Base-by-base conservation (phyloP, 495 filamentous ascomycete species). In the Annulohypoxylon stygium region DNA sequence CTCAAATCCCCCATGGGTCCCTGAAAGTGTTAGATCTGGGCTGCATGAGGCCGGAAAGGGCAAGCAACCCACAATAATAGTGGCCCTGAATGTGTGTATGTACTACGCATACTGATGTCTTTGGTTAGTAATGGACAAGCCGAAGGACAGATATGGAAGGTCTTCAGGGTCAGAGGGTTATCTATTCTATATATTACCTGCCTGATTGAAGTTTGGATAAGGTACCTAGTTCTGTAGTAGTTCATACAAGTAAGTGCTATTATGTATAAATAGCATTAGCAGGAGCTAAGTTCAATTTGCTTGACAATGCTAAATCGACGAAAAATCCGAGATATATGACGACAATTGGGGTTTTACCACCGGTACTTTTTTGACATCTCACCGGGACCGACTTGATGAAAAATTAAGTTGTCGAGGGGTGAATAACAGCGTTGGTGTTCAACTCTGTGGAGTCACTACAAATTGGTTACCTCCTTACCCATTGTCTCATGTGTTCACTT, bases 1-100 rank as follows among this genome's bases (percentile, higher is more conserved):
- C 34, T 54, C 26, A 45, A 69, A 62, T 39, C 23, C 59, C 58
- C 53, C 18, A 14, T 26, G 47, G 69, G 37, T 66, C 66, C 65
- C 65, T 73, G 39, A 60, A 53, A 30, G 20, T 74, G 61, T 53
- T 70, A 61, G 57, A 74, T 70, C 60, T 53, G n/a, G 41, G 61
- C 65, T 69, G 61, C 65, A 65, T 55, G 61, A 33, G 37, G 33
- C 71, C 54, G 18, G 37, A 62, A 69, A 41, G 39, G 37, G 66
- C 57, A 61, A 70, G 50, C 10, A 62, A 57, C 57, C 71, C 61
- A 69, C 71, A 66, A 59, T 25, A 63, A 59, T 54, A 59, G 62
- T 25, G 33, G 55, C 47, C 53, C 45, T 51, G 16, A 48, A 25
- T 43, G 10, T 43, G 14, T 43, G 12, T 43, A 43, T 43, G 11